Evolutionary conservation across 352 stramenopile genomes (phyloP).

Genomic region (Phytophthora nicotianae): DNA sequence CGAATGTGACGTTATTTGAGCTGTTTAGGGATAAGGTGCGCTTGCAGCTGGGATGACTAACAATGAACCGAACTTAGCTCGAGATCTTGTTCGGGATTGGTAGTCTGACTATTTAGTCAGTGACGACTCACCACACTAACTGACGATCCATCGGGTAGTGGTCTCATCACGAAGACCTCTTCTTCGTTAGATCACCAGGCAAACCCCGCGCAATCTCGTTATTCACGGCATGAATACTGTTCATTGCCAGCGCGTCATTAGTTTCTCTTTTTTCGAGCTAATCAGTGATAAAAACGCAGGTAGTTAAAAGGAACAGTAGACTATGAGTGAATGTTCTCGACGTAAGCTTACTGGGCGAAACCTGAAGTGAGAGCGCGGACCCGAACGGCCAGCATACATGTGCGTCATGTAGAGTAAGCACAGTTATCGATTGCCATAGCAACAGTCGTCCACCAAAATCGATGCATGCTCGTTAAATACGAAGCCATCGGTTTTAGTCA

Average conservation of each 20-base stretch:
- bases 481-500: too few species aligned
- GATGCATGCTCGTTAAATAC: too few species aligned
- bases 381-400: not conserved
- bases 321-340: not conserved
- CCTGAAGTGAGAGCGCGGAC: not conserved
- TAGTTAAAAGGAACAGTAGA: too few species aligned
- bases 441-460: not conserved
- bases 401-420: slow-evolving; percentile 6
- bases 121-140: too few species aligned
- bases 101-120: not conserved
- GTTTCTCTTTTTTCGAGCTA: too few species aligned
- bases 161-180: not conserved
- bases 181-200: too few species aligned
- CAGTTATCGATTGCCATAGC: slow-evolving; percentile 2
- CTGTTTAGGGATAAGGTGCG: not conserved
- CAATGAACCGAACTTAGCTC: not conserved
- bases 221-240: too few species aligned
- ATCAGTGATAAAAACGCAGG: too few species aligned
- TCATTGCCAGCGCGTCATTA: too few species aligned
- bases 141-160: too few species aligned
- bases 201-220: too few species aligned
- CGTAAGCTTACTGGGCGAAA: slow-evolving; percentile 3
- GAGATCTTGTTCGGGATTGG: not conserved
- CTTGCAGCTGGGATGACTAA: slow-evolving; percentile 3
- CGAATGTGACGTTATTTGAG: not conserved